Evolutionary conservation across 495 filamentous ascomycete species (phyloP).

Genomic region (Penicillium simplicissimum): DNA sequence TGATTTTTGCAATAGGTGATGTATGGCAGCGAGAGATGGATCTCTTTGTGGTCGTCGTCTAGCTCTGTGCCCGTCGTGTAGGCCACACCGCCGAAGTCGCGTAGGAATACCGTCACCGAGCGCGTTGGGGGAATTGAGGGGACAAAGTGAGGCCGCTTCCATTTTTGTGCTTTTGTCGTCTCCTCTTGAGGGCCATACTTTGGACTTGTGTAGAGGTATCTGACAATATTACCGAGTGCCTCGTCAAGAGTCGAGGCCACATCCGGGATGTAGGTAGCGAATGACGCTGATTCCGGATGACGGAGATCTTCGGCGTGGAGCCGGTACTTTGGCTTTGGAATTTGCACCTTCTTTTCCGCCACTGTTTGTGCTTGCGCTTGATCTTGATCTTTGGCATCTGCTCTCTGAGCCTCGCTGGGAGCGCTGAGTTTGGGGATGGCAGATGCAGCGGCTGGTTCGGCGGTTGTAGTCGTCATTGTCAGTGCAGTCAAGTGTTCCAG

Average conservation of each 20-base stretch:
- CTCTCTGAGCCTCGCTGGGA: background rate
- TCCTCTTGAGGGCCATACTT: background rate
- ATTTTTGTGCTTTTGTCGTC: constrained; percentile 6
- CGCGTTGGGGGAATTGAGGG: constrained; percentile 57
- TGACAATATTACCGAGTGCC: constrained; percentile 65
- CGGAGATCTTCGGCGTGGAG: constrained; percentile 70
- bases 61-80: constrained; percentile 84
- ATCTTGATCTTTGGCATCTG: background rate
- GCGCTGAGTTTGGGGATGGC: constrained; percentile 13
- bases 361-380: constrained; percentile 2
- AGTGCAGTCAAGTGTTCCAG: constrained; percentile 7
- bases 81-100: constrained; percentile 77
- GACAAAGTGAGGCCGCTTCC: constrained; percentile 21
- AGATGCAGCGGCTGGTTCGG: constrained; percentile 13
- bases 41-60: constrained; percentile 91
- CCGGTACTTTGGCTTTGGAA: constrained; percentile 62
- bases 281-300: constrained; percentile 60
- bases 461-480: constrained; percentile 12
- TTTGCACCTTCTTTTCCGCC: background rate
- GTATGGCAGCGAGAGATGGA: constrained; percentile 82
- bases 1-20: constrained; percentile 49
- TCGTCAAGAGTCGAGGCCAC: constrained; percentile 56
- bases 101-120: constrained; percentile 85
- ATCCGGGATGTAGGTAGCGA: constrained; percentile 60
- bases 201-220: constrained; percentile 59